These are phyloP conservation scores for Paramecium primaurelia DNA, from an alignment of 73 alveolate genomes.

Conservation along the genomic window DNA sequence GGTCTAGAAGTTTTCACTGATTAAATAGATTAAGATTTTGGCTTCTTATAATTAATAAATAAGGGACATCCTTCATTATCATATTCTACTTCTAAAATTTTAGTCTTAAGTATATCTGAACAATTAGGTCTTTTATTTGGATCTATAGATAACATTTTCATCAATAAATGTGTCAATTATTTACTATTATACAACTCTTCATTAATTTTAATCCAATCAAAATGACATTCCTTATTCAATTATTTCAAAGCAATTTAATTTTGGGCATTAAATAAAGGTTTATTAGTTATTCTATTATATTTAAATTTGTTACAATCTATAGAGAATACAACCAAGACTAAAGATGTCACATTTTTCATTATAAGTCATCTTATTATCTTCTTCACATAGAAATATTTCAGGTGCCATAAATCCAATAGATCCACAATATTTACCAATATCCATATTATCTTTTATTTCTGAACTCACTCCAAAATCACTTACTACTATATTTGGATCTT, in stretches of 20 bases:
- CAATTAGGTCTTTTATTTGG: neutral
- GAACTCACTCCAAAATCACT: slow-evolving; percentile 38
- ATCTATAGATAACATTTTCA: neutral
- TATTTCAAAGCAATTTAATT: neutral
- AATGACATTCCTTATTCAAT: neutral
- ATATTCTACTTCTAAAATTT: neutral
- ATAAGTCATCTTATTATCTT: neutral
- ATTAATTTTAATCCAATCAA: neutral
- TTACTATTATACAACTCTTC: neutral
- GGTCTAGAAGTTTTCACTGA: neutral
- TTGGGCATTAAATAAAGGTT: neutral
- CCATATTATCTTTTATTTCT: neutral
- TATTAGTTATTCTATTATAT: neutral
- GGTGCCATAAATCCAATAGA: slow-evolving; percentile 18
- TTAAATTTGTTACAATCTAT: neutral
- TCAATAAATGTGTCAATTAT: neutral
- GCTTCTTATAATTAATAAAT: neutral
- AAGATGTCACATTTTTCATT: slow-evolving; percentile 6
- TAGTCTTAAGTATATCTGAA: neutral
- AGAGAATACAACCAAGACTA: slow-evolving; percentile 6
- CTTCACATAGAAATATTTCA: neutral
- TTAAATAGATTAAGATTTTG: neutral
- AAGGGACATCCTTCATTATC: slow-evolving; percentile 27
- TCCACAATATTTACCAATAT: neutral
- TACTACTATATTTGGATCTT: neutral